Evolutionary conservation across 2,329 filamentous ascomycete genomes (phyloP), one percentile per base, ranked within the genome.

Genomic region (Diatrype stigma): DNA sequence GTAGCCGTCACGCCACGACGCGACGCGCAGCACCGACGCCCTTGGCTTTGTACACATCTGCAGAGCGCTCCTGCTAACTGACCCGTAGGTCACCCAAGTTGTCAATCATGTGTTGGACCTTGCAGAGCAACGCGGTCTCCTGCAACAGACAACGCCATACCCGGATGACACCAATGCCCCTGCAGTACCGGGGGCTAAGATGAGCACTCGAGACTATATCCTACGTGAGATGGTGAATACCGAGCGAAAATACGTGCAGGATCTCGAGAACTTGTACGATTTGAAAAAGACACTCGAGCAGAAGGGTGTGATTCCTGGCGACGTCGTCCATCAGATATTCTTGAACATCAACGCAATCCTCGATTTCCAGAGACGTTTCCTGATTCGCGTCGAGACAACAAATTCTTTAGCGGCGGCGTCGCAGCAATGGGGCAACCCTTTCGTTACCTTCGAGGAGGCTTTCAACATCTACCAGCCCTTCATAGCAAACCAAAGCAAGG

Each of bases 391-490:
- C 56, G 94, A 99, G 73, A 95, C 95, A 26, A 95, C 92, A 35
- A 96, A 97, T 64, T 91, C 89, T 3, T 82, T 90, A 71, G 81
- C 89, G 0, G 79, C 86, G 54, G 73, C 80, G 3, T 78, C 82
- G 54, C 94, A 99, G 68, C 88, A 93, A 67, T 99, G 94, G 94
- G 94, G 94, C n/a, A 79, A 84, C n/a, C 82, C 95, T 0, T 97
- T 97, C 65, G 80, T 88, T 14, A 77, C 85, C 14, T 91, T 93
- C 65, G 90, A 94, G 66, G 89, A 94, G 52, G 83, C 85, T 0
- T 96, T 99, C 69, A 84, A 87, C 55, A 92, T 96, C 53, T 99
- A 99, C 67, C 90, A 96, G 63, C 92, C 92, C 2, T 99, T 97
- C 63, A 97, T 97, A 60, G 90, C 94, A 32, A 99, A 99, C 65